Evolutionary conservation across 129 eudicot genomes (phyloP).

Genomic region (Flaveria robusta): DNA sequence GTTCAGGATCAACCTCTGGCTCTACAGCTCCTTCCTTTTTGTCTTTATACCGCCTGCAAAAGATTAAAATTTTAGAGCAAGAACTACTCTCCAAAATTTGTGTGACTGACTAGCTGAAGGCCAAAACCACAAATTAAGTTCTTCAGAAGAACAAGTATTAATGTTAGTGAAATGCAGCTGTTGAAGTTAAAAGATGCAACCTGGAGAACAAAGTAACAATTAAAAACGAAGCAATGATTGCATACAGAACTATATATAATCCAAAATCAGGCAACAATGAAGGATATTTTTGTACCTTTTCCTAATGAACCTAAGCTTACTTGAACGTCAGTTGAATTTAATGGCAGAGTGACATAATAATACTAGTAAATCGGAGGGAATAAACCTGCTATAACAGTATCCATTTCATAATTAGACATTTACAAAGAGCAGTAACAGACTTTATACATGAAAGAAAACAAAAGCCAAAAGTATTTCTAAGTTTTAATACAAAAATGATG

Average conservation of each 20-base stretch:
- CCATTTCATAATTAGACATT: slow-evolving; percentile 32
- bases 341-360: slow-evolving; percentile 31
- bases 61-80: slow-evolving; percentile 29
- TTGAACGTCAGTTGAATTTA: slow-evolving; percentile 40
- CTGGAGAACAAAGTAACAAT: slow-evolving; percentile 54
- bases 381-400: slow-evolving; percentile 47
- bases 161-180: slow-evolving; percentile 32
- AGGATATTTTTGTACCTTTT: slow-evolving; percentile 53
- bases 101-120: slow-evolving; percentile 42
- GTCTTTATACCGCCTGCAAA: slow-evolving; percentile 73
- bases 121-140: slow-evolving; percentile 44
- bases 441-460: slow-evolving; percentile 9
- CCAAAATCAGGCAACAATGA: slow-evolving; percentile 42
- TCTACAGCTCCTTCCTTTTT: slow-evolving; percentile 68
- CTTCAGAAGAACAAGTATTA: slow-evolving; percentile 42
- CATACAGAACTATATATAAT: slow-evolving; percentile 33
- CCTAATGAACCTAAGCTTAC: slow-evolving; percentile 55
- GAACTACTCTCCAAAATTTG: slow-evolving; percentile 42
- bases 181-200: slow-evolving; percentile 48
- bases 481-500: background rate
- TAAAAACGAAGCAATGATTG: slow-evolving; percentile 33
- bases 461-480: slow-evolving; percentile 25
- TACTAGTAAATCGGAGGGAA: slow-evolving; percentile 31
- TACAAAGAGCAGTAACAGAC: slow-evolving; percentile 25
- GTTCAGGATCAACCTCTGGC: slow-evolving; percentile 86